These are phyloP conservation scores for Hypoxylon fragiforme DNA, from an alignment of 495 filamentous ascomycete genomes.

Conservation along the genomic window DNA sequence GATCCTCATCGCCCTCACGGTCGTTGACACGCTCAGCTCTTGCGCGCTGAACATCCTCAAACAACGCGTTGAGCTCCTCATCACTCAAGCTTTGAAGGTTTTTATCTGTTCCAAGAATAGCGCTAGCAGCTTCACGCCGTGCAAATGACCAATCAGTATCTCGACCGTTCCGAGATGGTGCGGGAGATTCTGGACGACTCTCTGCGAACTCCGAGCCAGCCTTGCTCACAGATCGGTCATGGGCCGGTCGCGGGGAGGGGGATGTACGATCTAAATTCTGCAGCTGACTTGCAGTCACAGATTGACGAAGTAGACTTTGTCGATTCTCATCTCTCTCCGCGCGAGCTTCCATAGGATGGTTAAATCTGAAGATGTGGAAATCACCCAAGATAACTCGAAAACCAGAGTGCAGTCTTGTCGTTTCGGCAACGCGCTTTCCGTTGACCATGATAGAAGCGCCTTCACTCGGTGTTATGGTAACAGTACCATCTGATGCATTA, in stretches of 20 bases:
- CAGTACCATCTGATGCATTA: constrained; percentile 80
- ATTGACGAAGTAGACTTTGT: constrained; percentile 84
- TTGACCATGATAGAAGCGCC: constrained; percentile 98
- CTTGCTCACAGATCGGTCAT: constrained; percentile 77
- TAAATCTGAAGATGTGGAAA: constrained; percentile 99
- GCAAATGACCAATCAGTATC: constrained; percentile 98
- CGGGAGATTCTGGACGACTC: constrained; percentile 78
- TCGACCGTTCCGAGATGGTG: constrained; percentile 67
- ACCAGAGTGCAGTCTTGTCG: constrained; percentile 83
- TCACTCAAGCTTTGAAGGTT: constrained; percentile 87
- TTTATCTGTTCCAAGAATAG: constrained; percentile 88
- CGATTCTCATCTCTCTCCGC: constrained; percentile 79
- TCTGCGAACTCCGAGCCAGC: constrained; percentile 67
- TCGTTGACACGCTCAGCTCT: constrained; percentile 77
- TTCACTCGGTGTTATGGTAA: constrained; percentile 85
- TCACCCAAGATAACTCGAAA: constrained; percentile 95
- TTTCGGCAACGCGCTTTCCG: constrained; percentile 80
- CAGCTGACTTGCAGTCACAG: constrained; percentile 79
- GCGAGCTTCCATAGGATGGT: constrained; percentile 93
- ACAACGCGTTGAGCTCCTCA: constrained; percentile 91
- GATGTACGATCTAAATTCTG: constrained; percentile 51
- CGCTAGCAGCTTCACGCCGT: constrained; percentile 85
- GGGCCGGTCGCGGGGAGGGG: constrained; percentile 66
- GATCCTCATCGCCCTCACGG: constrained; percentile 81
- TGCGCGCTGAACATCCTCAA: constrained; percentile 90